A percentile compares a stretch with the other conserved stretches of the same genome.
These are phyloP conservation scores for Coelastrella sp. DNA, from an alignment of 139 green algal species.

Conservation along the genomic window DNA sequence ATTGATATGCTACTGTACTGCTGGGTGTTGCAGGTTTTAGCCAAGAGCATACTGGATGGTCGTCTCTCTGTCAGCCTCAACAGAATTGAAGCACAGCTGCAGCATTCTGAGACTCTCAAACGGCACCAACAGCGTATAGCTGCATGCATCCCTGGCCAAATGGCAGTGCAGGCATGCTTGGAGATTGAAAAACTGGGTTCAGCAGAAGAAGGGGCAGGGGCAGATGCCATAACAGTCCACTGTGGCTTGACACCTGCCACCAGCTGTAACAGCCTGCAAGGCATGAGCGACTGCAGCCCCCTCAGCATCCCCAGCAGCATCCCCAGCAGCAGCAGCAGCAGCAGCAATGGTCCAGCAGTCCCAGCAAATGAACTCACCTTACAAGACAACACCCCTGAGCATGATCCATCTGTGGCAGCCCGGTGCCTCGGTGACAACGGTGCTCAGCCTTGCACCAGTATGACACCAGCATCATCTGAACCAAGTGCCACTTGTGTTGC, in stretches of 20 bases:
- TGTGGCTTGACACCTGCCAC: not conserved
- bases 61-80: constrained; percentile 2
- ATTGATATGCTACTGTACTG: not conserved
- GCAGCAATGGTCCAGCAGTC: not conserved
- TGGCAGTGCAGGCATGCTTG: not conserved
- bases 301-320: too few species aligned
- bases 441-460: too few species aligned
- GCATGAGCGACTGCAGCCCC: too few species aligned
- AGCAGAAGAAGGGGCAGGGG: not conserved
- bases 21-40: not conserved
- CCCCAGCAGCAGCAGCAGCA: too few species aligned
- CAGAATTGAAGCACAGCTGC: not conserved
- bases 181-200: not conserved
- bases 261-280: not conserved
- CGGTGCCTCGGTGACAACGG: too few species aligned
- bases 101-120: not conserved
- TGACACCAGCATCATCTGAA: not conserved
- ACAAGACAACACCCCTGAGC: too few species aligned
- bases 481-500: not conserved
- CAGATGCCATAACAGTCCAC: not conserved
- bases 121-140: not conserved
- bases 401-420: too few species aligned
- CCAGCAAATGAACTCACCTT: not conserved
- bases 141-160: not conserved
- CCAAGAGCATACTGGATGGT: not conserved